A percentile compares a stretch with the other conserved stretches of the same genome.
Evolutionary conservation across 208 protist genomes (phyloP).

Genomic region (Acanthamoeba castellanii): DNA sequence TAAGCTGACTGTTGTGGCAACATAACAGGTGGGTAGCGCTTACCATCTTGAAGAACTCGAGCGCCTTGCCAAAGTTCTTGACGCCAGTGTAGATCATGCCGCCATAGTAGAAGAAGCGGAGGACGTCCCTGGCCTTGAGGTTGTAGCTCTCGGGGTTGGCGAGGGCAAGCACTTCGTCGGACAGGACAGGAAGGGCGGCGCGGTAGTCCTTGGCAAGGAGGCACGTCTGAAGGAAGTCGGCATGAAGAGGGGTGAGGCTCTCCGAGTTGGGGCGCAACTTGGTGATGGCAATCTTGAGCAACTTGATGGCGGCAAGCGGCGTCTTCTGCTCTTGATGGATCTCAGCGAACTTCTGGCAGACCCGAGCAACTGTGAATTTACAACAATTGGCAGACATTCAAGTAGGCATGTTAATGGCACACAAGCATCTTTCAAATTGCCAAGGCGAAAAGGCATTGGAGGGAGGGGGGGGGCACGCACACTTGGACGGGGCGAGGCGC

Average conservation of each 20-base stretch:
- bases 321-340: conserved; percentile 32
- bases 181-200: conserved; percentile 75
- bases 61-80: conserved; percentile 83
- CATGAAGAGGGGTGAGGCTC: conserved; percentile 85
- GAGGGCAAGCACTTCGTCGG: conserved; percentile 76
- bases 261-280: conserved; percentile 67
- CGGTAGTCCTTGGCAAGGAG: conserved; percentile 85
- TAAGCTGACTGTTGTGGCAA: too few species aligned
- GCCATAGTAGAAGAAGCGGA: conserved; percentile 88
- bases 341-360: conserved; percentile 80
- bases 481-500: conserved; percentile 72
- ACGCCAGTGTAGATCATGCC: conserved; percentile 85
- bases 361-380: conserved; percentile 46
- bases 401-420: too few species aligned
- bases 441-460: not conserved
- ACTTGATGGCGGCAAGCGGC: conserved; percentile 72
- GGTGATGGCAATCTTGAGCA: conserved; percentile 73
- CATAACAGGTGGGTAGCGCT: not conserved
- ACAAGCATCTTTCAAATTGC: too few species aligned
- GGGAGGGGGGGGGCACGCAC: conserved; percentile 37
- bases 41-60: conserved; percentile 82
- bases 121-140: conserved; percentile 81
- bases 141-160: conserved; percentile 76
- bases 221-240: conserved; percentile 84
- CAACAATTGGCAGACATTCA: too few species aligned